Base-by-base conservation (phyloP, 2,329 filamentous ascomycete species). In the Rutstroemia sp. region DNA sequence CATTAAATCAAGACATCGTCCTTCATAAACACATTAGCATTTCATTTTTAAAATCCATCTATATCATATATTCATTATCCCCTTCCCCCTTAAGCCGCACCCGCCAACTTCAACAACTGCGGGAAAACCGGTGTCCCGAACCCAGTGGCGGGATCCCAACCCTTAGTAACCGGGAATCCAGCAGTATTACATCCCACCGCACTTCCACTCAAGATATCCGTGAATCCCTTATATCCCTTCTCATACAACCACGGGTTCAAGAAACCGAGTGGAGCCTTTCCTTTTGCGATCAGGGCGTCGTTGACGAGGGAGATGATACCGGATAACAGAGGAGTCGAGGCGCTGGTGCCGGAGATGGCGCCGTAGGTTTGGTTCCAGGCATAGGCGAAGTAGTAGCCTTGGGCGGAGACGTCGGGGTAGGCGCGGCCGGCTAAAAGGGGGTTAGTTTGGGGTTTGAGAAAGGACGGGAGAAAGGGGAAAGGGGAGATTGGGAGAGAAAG, bases 301-400 rank as follows among this genome's bases (percentile, higher is more conserved):
- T 87, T 87, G 46, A 87, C 72, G 4, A 87, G 73, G 2, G 79
- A 72, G 39, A 87, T 72, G 56, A 87, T 73, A 17, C 75, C 78
- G 0, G 80, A 75, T 3, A 79, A 77, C 0, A 80, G 70, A 0
- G 84, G 84, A 0, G 78, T 71, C 0, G 81, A 77, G 12, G 81
- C 81, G 8, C 72, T 76, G 1, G 76, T 80, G 3, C 80, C 80
- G 23, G 72, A 74, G 36, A 81, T 74, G 0, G 66, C 63, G 1
- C 66, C 64, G 39, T 68, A 65, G 0, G 61, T 69, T 4, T 69
- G 68, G 42, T 73, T 71, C 62, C 70, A 72, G 58, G 71, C 59
- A 21, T 65, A 61, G 6, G 68, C 60, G 56, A 84, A 86, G 59
- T 82, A 79, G 7, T 79, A 79, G 2, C 84, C 78, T 21, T 88